Evolutionary conservation across 1,139 yeast species (phyloP), one percentile per base, ranked within the genome.

Genomic region (Kurtzmaniella quercitrusa): DNA sequence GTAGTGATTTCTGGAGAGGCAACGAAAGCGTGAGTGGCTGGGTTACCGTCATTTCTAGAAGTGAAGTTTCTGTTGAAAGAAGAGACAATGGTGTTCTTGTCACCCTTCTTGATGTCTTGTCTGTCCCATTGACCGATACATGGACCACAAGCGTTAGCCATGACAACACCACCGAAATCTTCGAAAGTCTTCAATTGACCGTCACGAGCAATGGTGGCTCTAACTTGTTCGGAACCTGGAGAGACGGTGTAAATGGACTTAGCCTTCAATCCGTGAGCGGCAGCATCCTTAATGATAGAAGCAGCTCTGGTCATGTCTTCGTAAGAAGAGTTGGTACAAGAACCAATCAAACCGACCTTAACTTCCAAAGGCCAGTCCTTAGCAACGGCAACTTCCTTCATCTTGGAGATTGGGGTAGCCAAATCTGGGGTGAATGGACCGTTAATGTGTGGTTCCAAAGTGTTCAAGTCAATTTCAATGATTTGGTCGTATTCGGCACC

Each of bases 111-210:
- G 68, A 91, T 81, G 68, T 93, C 98, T 66, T 81, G 90, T 79
- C 98, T 88, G 69, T 93, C 98, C 98, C 98, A 93, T 81, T 93
- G 98, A 69, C 98, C 98, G 65, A 93, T 93, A 82, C 98, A 91
- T 70, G 98, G 98, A 70, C 98, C 98, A 81, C 98, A 91, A 52
- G 98, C 98, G 68, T 93, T 93, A 56, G 98, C 98, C 70, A 93
- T 79, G 50, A 93, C 96, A 52, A 85, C 78, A 75, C 96, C 98
- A 62, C 98, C 98, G 57, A 85, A 86, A 63, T 88, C 94, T 68
- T 84, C 82, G 73, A 93, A 90, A 58, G 91, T 85, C 63, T 85
- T 74, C 60, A 91, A 79, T 75, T 85, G 91, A 62, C 98, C 98
- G 68, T 93, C 98, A 75, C 98, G 86, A 64, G 85, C 96, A 67